Conservation (phyloP, 257 asterid genomes). For the Plantago major region DNA sequence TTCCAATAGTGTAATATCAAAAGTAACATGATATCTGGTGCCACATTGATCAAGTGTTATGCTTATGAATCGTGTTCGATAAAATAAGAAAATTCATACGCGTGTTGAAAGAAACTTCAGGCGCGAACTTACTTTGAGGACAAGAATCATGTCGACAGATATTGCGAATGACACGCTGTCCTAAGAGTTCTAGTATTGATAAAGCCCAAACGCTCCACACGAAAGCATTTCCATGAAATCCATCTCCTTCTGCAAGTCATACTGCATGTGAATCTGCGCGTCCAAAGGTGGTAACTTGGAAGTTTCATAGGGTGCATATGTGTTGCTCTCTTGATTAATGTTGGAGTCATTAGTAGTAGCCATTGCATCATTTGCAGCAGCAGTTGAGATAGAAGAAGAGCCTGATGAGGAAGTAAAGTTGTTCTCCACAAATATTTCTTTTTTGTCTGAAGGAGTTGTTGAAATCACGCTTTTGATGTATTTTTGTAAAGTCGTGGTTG, state of each 20-base stretch:
- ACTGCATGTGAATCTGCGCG: slow-evolving; percentile 33
- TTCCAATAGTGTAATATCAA: not conserved
- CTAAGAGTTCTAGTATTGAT: too few relatives aligned
- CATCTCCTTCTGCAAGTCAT: slow-evolving; percentile 46
- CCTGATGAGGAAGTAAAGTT: slow-evolving; percentile 19
- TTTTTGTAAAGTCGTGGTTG: slow-evolving; percentile 35
- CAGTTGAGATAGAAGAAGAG: slow-evolving; percentile 24
- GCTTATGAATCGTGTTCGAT: not conserved
- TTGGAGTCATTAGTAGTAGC: not conserved
- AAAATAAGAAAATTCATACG: not conserved
- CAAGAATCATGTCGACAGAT: too few relatives aligned
- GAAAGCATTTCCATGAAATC: slow-evolving; percentile 55
- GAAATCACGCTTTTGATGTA: slow-evolving; percentile 42
- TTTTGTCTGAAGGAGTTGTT: slow-evolving; percentile 10
- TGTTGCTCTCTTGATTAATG: not conserved
- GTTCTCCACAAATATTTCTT: slow-evolving; percentile 13
- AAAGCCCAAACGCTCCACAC: slow-evolving; percentile 25
- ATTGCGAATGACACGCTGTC: too few relatives aligned
- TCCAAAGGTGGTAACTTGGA: slow-evolving; percentile 24
- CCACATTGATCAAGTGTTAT: slow-evolving; percentile 1
- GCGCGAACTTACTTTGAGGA: too few relatives aligned
- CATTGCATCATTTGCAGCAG: slow-evolving; percentile 1
- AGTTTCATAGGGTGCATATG: slow-evolving; percentile 13
- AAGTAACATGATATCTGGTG: too few relatives aligned
- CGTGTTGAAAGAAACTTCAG: not conserved